Conservation (phyloP, 2,329 filamentous ascomycete genomes). For the Fusarium sp. region DNA sequence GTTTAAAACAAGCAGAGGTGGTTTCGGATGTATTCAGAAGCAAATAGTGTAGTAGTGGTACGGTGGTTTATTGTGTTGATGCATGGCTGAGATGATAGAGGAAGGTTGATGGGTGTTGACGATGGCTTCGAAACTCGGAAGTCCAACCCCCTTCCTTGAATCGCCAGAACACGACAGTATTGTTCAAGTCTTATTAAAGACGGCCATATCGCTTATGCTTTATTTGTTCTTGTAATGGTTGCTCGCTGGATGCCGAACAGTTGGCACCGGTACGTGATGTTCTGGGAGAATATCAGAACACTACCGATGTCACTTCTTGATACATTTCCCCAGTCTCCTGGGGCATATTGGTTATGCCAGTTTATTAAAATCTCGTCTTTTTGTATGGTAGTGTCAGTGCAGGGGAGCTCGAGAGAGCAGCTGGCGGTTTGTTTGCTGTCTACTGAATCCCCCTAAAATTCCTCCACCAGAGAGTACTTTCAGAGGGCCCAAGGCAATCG, state of each 20-base stretch:
- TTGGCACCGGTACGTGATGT: background rate
- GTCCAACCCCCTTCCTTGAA: background rate
- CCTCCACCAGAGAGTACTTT: background rate
- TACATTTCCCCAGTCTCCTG: background rate
- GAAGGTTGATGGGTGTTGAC: background rate
- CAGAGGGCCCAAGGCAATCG: conserved; percentile 2
- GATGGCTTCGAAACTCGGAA: background rate
- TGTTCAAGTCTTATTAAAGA: background rate
- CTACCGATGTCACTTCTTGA: background rate
- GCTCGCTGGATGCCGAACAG: conserved; percentile 8
- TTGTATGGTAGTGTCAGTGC: background rate
- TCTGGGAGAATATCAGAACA: conserved; percentile 5
- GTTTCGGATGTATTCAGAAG: background rate
- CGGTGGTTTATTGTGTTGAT: background rate
- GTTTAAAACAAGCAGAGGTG: background rate
- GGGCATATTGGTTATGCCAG: rapidly evolving
- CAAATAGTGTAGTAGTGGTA: background rate
- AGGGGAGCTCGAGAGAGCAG: background rate
- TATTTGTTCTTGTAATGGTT: background rate
- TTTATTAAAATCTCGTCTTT: background rate
- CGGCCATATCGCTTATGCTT: background rate
- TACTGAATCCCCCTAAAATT: background rate
- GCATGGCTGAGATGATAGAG: background rate
- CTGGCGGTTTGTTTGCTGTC: conserved; percentile 13
- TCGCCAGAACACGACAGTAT: background rate